A percentile compares a stretch with the other conserved stretches of the same genome.
Conservation (phyloP, 805 yeast species). For the Priceomyces castillae region DNA sequence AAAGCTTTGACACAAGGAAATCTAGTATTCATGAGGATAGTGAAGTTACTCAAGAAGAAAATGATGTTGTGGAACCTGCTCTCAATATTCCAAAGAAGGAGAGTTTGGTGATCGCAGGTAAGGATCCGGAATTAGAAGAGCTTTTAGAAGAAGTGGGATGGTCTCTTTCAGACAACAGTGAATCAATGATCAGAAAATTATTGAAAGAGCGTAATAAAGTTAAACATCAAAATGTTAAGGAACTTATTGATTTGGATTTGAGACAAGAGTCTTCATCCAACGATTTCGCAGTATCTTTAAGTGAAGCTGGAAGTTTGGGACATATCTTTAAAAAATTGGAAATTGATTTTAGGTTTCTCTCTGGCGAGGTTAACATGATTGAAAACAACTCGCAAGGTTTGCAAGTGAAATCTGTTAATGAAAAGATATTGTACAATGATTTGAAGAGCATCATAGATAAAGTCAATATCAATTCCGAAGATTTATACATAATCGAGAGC, state of each 20-base stretch:
- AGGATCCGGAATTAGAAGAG: slow-evolving; percentile 54
- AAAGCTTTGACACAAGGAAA: slow-evolving; percentile 6
- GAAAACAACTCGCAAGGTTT: slow-evolving; percentile 77
- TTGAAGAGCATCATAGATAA: slow-evolving; percentile 65
- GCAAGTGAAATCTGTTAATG: slow-evolving; percentile 80
- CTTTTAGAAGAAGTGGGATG: slow-evolving; percentile 76
- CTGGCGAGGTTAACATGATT: slow-evolving; percentile 65
- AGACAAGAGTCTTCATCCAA: slow-evolving; percentile 29
- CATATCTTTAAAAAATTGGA: slow-evolving; percentile 42
- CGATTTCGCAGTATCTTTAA: slow-evolving; percentile 32
- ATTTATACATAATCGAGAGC: slow-evolving; percentile 45
- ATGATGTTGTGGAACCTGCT: slow-evolving; percentile 12
- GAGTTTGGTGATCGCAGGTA: slow-evolving; percentile 18
- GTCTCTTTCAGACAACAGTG: slow-evolving; percentile 65
- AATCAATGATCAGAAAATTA: slow-evolving; percentile 55
- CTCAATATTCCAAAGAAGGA: slow-evolving; percentile 15
- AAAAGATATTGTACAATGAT: slow-evolving; percentile 69
- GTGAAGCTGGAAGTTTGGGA: slow-evolving; percentile 35
- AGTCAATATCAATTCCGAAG: slow-evolving; percentile 61
- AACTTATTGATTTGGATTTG: slow-evolving; percentile 35
- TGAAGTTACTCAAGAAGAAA: slow-evolving; percentile 2
- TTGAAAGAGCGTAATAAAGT: slow-evolving; percentile 56
- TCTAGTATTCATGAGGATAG: neutral
- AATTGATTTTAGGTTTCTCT: slow-evolving; percentile 40
- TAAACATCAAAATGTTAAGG: slow-evolving; percentile 60